phyloP scores from a whole-genome alignment of 2,329 filamentous ascomycete species.

The Xylaria sp. region DNA sequence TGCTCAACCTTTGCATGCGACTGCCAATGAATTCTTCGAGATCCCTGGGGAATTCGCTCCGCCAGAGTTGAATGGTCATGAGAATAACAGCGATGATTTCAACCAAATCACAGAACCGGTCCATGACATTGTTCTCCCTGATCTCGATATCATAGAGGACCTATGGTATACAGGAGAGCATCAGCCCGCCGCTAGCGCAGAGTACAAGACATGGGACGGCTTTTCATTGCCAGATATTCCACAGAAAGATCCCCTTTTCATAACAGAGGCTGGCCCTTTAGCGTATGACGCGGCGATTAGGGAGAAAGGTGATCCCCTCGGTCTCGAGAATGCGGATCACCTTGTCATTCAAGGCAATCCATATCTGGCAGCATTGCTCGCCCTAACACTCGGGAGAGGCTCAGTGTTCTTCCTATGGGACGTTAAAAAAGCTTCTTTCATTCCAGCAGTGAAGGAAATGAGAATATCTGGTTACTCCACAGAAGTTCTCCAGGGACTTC shows the following conservation, averaged over 20 bases:
- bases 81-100: slow-evolving; percentile 25
- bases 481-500: slow-evolving; percentile 59
- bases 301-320: slow-evolving; percentile 55
- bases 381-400: slow-evolving; percentile 75
- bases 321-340: slow-evolving; percentile 53
- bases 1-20: slow-evolving; percentile 30
- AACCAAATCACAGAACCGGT: slow-evolving; percentile 36
- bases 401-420: slow-evolving; percentile 77
- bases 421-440: slow-evolving; percentile 63
- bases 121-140: slow-evolving; percentile 43
- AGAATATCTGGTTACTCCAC: slow-evolving; percentile 68
- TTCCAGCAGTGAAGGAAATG: slow-evolving; percentile 57
- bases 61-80: slow-evolving; percentile 27
- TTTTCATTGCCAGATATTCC: slow-evolving; percentile 63
- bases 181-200: slow-evolving; percentile 48
- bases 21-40: slow-evolving; percentile 57
- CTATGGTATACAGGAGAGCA: slow-evolving; percentile 61
- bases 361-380: slow-evolving; percentile 69
- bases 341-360: slow-evolving; percentile 59
- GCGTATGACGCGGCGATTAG: slow-evolving; percentile 73
- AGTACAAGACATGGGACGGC: slow-evolving; percentile 75
- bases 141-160: slow-evolving; percentile 51
- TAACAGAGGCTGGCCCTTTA: slow-evolving; percentile 74
- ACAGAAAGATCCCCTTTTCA: slow-evolving; percentile 61
- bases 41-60: slow-evolving; percentile 50